Conservation (phyloP, 1,284 basidiomycete species). For the Serendipita sp. region DNA sequence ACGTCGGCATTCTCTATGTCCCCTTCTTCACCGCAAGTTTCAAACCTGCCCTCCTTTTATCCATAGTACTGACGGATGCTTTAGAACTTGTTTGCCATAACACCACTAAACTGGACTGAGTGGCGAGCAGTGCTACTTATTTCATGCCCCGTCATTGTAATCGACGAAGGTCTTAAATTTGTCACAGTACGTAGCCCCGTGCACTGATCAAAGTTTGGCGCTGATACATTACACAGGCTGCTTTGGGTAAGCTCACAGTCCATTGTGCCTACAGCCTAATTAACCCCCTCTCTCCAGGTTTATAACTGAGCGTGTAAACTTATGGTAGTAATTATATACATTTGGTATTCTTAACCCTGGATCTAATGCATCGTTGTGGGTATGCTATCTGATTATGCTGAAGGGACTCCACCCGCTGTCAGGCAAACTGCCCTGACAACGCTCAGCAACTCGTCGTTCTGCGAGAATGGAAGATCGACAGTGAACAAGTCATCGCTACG, state of each 20-base stretch:
- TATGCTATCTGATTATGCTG: not conserved
- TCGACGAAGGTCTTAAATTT: slow-evolving; percentile 88
- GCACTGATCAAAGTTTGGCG: not conserved
- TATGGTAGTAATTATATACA: slow-evolving; percentile 5
- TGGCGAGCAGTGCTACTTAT: slow-evolving; percentile 91
- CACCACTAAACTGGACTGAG: slow-evolving; percentile 79
- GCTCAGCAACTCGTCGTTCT: slow-evolving; percentile 46
- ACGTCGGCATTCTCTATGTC: slow-evolving; percentile 89
- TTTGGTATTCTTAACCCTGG: not conserved
- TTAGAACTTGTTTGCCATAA: slow-evolving; percentile 80
- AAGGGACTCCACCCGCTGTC: slow-evolving; percentile 45
- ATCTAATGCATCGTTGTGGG: not conserved
- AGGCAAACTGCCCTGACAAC: slow-evolving; percentile 71
- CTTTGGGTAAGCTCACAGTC: not conserved
- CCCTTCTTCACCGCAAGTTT: slow-evolving; percentile 77
- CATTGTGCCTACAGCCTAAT: not conserved
- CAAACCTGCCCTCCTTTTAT: slow-evolving; percentile 6
- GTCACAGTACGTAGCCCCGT: slow-evolving; percentile 40
- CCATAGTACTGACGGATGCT: slow-evolving; percentile 9
- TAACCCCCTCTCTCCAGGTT: not conserved
- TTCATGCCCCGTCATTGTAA: slow-evolving; percentile 75
- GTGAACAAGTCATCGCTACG: slow-evolving; percentile 82
- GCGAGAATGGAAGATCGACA: slow-evolving; percentile 63
- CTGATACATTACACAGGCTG: not conserved
- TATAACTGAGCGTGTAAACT: not conserved